phyloP scores from a whole-genome alignment of 2,329 filamentous ascomycete genomes.

The Ophiocordyceps camponoti-floridani region DNA sequence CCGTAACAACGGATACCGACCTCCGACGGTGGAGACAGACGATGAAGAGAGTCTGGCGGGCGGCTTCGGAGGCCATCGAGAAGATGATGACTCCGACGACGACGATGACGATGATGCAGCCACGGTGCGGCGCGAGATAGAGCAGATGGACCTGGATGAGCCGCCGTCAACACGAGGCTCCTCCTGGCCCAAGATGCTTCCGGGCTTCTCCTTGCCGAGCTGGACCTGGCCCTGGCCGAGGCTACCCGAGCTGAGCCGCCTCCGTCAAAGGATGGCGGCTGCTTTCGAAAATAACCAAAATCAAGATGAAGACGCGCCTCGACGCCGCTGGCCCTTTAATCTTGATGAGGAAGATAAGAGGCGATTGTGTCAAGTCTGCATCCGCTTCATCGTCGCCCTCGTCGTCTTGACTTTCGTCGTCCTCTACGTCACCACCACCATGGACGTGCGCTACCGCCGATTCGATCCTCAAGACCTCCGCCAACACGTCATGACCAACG shows the following conservation, averaged over 20 bases:
- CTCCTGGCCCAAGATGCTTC: constrained; percentile 39
- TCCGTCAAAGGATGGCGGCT: constrained; percentile 12
- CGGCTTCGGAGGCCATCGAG: constrained; percentile 24
- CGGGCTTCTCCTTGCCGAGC: constrained; percentile 28
- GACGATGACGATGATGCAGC: constrained; percentile 36
- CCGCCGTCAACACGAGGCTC: constrained; percentile 26
- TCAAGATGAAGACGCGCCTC: constrained; percentile 29
- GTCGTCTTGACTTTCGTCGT: constrained; percentile 66
- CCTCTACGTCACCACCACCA: constrained; percentile 67
- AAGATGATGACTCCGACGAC: constrained; percentile 18
- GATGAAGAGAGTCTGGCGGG: constrained; percentile 42
- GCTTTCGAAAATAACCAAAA: constrained; percentile 13
- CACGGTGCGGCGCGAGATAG: constrained; percentile 61
- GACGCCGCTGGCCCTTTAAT: constrained; percentile 35
- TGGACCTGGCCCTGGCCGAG: constrained; percentile 31
- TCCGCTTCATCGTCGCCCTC: constrained; percentile 53
- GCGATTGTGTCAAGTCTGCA: neutral
- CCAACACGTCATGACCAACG: constrained; percentile 51
- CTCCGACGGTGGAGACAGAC: constrained; percentile 65
- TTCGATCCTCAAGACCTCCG: constrained; percentile 76
- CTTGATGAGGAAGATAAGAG: neutral
- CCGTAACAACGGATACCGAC: constrained; percentile 45
- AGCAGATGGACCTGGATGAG: constrained; percentile 78
- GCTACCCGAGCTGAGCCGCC: neutral
- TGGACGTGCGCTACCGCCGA: constrained; percentile 53